Base-by-base conservation (phyloP, 2,329 filamentous ascomycete genomes). In the Neurospora crassa region DNA sequence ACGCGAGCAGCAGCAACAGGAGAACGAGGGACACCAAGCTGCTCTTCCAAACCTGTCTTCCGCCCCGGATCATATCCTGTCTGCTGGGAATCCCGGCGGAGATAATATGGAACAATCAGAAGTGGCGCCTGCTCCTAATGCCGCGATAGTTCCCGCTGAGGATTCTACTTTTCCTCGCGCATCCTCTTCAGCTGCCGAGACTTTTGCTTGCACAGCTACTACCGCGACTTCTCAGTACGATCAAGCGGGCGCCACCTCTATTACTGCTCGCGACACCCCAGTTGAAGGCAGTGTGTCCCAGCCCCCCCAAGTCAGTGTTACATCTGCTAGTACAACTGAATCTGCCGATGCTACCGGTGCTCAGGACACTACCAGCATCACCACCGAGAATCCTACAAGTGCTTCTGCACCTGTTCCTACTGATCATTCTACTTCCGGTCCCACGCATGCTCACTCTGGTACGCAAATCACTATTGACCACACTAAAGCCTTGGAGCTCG, bases 181-280 rank as follows among this genome's bases (percentile, higher is more conserved):
- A 20, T 45, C 8, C 43, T 45, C 43, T 20, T 45, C 43, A 45
- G 10, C 18, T 20, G 7, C 8, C 18, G 2, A 12, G 43, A 1
- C 18, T 12, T 3, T 5, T 20, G 10, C n/a, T 3, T n/a, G 8
- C n/a, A 1, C 43, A 1, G n/a, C 43, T n/a, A 1, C 4, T 0
- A 11, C 18, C 43, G 3, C n/a, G 20, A 20, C 43, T 10, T 2
- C n/a, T 12, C 18, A 45, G 8, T n/a, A 11, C 43, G 11, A 45
- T 8, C 43, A 45, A 45, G 10, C n/a, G 0, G n/a, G 10, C 43
- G n/a, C 8, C n/a, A 20, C 43, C n/a, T 20, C 43, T 0, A 45
- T 12, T 45, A 1, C 43, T 45, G 18, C 8, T 12, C 3, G 2
- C 43, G 1, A 45, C 1, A 0, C 8, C 43, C 11, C 43, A 20